Conservation (phyloP, 2,329 filamentous ascomycete genomes). For the Podosphaera xanthii region DNA sequence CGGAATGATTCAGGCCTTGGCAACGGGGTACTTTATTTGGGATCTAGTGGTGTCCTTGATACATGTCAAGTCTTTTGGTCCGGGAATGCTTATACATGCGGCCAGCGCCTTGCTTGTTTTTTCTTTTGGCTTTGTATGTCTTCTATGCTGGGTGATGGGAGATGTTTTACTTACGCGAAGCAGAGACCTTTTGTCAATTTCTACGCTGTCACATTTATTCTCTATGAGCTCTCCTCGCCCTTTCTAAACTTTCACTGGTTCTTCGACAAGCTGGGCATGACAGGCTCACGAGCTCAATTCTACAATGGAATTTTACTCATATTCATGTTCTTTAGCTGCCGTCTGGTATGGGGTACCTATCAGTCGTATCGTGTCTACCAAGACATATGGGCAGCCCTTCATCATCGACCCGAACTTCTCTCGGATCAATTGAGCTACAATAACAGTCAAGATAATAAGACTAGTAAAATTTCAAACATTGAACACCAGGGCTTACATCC, state of each 20-base stretch:
- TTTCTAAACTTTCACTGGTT: conserved; percentile 87
- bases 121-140: conserved; percentile 54
- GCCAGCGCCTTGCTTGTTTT: conserved; percentile 52
- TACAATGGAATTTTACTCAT: conserved; percentile 57
- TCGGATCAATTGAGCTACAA: background rate
- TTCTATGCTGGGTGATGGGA: conserved; percentile 2
- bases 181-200: conserved; percentile 69
- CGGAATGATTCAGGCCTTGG: conserved; percentile 54
- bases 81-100: conserved; percentile 46
- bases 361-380: conserved; percentile 45
- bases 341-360: conserved; percentile 57
- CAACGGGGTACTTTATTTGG: conserved; percentile 68
- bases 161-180: conserved; percentile 3
- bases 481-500: too few relatives aligned
- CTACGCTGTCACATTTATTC: conserved; percentile 59
- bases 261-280: conserved; percentile 67
- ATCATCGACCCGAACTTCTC: conserved; percentile 17
- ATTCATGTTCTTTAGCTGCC: conserved; percentile 51
- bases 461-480: background rate
- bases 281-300: conserved; percentile 48
- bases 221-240: conserved; percentile 69
- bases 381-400: conserved; percentile 41
- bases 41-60: conserved; percentile 47
- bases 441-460: background rate
- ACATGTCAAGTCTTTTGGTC: conserved; percentile 42